phyloP scores from a whole-genome alignment of 1,139 yeast species.

The Pichia sp. region DNA sequence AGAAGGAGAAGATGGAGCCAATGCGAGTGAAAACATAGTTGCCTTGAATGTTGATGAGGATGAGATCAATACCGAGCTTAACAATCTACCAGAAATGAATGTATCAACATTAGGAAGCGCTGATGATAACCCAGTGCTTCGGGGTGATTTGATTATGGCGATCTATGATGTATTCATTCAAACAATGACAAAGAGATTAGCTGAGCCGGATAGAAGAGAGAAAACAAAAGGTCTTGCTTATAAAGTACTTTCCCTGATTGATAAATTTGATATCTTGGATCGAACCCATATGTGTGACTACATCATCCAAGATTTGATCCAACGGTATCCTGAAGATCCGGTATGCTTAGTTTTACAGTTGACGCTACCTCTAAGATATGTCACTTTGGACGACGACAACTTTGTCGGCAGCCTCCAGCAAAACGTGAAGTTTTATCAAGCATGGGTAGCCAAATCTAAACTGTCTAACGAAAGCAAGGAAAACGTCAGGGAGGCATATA shows the following conservation, averaged over 20 bases:
- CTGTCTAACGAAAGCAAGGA: constrained; percentile 34
- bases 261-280: constrained; percentile 63
- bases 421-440: constrained; percentile 66
- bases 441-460: constrained; percentile 32
- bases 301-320: constrained; percentile 50
- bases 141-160: constrained; percentile 83
- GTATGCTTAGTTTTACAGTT: constrained; percentile 55
- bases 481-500: constrained; percentile 43
- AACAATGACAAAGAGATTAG: constrained; percentile 38
- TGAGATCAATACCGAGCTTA: constrained; percentile 60
- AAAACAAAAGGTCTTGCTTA: constrained; percentile 33
- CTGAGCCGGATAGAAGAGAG: constrained; percentile 27
- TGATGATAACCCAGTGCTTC: constrained; percentile 83
- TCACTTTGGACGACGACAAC: constrained; percentile 34
- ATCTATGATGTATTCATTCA: constrained; percentile 71
- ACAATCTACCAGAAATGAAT: constrained; percentile 80
- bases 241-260: constrained; percentile 54
- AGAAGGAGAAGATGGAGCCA: constrained; percentile 3
- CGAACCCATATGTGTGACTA: constrained; percentile 65
- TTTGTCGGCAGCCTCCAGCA: constrained; percentile 63
- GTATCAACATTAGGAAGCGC: constrained; percentile 81
- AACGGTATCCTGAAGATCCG: constrained; percentile 36
- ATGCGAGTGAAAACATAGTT: neutral
- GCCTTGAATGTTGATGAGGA: constrained; percentile 37
- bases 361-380: constrained; percentile 62